phyloP scores from a whole-genome alignment of 352 stramenopile genomes.

The Pythium dissimile region DNA sequence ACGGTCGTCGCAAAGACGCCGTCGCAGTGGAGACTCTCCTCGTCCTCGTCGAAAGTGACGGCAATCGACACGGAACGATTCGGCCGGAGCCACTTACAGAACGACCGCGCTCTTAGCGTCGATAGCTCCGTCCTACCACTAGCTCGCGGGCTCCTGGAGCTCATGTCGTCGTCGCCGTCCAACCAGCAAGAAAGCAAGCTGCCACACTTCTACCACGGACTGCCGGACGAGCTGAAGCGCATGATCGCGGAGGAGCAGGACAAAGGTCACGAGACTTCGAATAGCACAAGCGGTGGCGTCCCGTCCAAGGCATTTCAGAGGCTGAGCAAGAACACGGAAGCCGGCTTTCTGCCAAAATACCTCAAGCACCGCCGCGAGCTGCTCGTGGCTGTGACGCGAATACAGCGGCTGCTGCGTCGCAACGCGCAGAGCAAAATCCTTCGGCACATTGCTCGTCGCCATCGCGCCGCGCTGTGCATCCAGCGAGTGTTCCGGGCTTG shows the following conservation, averaged over 20 bases:
- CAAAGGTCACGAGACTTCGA: conserved; percentile 11
- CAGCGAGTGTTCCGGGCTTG: conserved; percentile 59
- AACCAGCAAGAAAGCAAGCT: conserved; percentile 41
- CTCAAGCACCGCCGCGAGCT: conserved; percentile 52
- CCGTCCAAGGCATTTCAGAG: conserved; percentile 28
- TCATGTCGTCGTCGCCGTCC: conserved; percentile 26
- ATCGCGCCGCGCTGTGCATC: conserved; percentile 47
- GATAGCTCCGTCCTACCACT: conserved; percentile 22
- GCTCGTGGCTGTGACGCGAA: conserved; percentile 34
- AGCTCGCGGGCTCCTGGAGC: conserved; percentile 20
- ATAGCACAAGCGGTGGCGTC: background rate
- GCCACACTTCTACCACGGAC: conserved; percentile 74
- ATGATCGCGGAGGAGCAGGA: conserved; percentile 63
- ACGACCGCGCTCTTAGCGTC: conserved; percentile 43
- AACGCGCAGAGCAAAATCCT: conserved; percentile 48
- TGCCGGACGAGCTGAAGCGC: conserved; percentile 66
- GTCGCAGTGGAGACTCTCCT: conserved; percentile 33
- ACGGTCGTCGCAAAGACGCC: conserved; percentile 42
- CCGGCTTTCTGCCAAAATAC: conserved; percentile 50
- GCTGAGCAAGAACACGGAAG: conserved; percentile 57
- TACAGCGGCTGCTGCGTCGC: conserved; percentile 50
- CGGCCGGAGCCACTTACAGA: conserved; percentile 44
- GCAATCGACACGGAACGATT: conserved; percentile 54
- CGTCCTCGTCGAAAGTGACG: background rate
- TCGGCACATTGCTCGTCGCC: conserved; percentile 33